Conservation (phyloP, 495 filamentous ascomycete species). For the Massariosphaeria phaeospora region DNA sequence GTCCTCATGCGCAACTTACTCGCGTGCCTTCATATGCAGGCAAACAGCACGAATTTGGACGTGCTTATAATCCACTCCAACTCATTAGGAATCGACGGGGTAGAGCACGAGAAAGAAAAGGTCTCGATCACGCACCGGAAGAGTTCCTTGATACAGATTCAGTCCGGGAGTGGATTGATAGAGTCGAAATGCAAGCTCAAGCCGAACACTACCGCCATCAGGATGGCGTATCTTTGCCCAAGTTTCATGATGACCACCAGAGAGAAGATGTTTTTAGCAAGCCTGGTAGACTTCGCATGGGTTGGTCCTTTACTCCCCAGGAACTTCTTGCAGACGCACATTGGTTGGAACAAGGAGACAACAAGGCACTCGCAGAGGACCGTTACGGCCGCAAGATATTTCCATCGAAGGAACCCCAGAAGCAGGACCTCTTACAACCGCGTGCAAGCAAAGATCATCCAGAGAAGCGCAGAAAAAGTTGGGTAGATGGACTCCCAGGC, state of each 20-base stretch:
- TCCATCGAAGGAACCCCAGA: slow-evolving; percentile 36
- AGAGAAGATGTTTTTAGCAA: slow-evolving; percentile 8
- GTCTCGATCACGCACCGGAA: slow-evolving; percentile 64
- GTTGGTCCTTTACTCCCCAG: slow-evolving; percentile 71
- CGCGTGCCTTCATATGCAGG: slow-evolving; percentile 29
- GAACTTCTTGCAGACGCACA: slow-evolving; percentile 80
- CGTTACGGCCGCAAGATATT: slow-evolving; percentile 66
- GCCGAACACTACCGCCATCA: slow-evolving; percentile 45
- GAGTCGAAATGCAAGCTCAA: slow-evolving; percentile 50
- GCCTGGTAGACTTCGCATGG: slow-evolving; percentile 55
- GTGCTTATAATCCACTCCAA: slow-evolving; percentile 81
- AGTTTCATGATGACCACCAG: slow-evolving; percentile 42
- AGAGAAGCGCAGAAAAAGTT: slow-evolving; percentile 32
- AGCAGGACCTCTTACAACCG: slow-evolving; percentile 22
- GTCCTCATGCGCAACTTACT: slow-evolving; percentile 31
- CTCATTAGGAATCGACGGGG: slow-evolving; percentile 79
- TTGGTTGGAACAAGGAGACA: slow-evolving; percentile 73
- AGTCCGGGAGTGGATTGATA: slow-evolving; percentile 70
- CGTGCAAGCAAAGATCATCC: slow-evolving; percentile 36
- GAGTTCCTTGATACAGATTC: slow-evolving; percentile 68
- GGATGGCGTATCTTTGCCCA: slow-evolving; percentile 49
- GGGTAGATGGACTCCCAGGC: slow-evolving; percentile 23
- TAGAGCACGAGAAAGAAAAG: slow-evolving; percentile 63
- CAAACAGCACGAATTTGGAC: slow-evolving; percentile 44
- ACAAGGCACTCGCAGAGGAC: slow-evolving; percentile 72